Evolutionary conservation across 129 eudicot genomes (phyloP).

Genomic region (Helianthus tuberosus): DNA sequence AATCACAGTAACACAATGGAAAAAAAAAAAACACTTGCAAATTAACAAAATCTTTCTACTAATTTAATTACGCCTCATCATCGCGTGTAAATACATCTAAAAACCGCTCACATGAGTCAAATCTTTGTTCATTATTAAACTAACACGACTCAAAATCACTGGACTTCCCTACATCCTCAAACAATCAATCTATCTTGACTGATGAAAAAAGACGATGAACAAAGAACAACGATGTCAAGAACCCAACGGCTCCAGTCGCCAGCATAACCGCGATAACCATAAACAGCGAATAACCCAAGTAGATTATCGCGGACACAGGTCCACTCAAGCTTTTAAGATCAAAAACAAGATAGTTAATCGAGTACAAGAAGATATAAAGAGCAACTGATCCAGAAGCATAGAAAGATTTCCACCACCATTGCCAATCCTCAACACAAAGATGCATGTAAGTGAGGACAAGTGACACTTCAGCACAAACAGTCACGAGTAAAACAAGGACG

Average conservation of each 20-base stretch:
- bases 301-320: slow-evolving; percentile 33
- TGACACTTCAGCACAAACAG: slow-evolving; percentile 41
- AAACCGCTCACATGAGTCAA: slow-evolving; percentile 10
- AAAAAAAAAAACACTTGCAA: no score
- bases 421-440: slow-evolving; percentile 49
- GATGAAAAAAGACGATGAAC: slow-evolving; percentile 46
- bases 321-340: slow-evolving; percentile 45
- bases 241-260: slow-evolving; percentile 41
- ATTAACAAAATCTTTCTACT: background rate
- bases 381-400: slow-evolving; percentile 45
- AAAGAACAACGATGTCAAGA: slow-evolving; percentile 41
- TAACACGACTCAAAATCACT: slow-evolving; percentile 4
- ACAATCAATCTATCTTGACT: slow-evolving; percentile 40
- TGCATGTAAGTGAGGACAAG: slow-evolving; percentile 45
- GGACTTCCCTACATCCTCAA: background rate
- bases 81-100: background rate
- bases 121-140: slow-evolving; percentile 20
- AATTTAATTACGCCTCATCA: background rate
- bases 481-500: slow-evolving; percentile 34
- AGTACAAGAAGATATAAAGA: slow-evolving; percentile 37
- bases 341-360: slow-evolving; percentile 38
- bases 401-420: slow-evolving; percentile 50
- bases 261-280: slow-evolving; percentile 41
- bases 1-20: no score
- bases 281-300: slow-evolving; percentile 29